phyloP scores from a whole-genome alignment of 169 alveolate genomes.

The Cytauxzoon felis region DNA sequence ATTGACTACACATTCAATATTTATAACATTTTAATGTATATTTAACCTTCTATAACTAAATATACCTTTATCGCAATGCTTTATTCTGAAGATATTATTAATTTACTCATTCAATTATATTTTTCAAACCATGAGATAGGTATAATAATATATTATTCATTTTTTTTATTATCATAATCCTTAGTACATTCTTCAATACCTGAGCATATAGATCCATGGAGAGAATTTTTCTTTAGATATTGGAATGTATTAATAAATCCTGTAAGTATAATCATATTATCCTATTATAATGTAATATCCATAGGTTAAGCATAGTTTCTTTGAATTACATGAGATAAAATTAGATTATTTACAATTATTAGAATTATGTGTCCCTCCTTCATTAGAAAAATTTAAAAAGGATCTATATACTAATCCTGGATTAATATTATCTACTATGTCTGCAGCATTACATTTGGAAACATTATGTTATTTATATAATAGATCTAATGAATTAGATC shows the following conservation, averaged over 20 bases:
- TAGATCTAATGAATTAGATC: neutral
- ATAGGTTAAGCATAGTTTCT: conserved; percentile 13
- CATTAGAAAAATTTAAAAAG: conserved; percentile 24
- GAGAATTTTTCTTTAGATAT: conserved; percentile 2
- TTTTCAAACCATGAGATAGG: conserved; percentile 48
- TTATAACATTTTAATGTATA: neutral
- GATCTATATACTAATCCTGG: conserved; percentile 23
- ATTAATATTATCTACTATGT: conserved; percentile 14
- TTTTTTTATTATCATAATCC: conserved; percentile 48
- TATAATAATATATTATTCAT: conserved; percentile 50
- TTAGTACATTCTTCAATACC: conserved; percentile 60
- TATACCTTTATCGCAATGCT: neutral
- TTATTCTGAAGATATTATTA: neutral
- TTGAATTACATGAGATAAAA: conserved; percentile 9
- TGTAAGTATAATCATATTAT: conserved; percentile 4
- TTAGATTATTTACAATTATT: conserved; percentile 16
- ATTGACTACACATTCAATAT: neutral
- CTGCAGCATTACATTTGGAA: conserved; percentile 25
- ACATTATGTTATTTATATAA: neutral
- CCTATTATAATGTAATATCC: neutral
- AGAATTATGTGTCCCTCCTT: conserved; percentile 6
- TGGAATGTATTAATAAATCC: conserved; percentile 9
- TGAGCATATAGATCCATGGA: conserved; percentile 42
- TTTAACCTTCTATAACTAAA: neutral
- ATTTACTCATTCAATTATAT: conserved; percentile 9